These are phyloP conservation scores for Cotoneaster glaucophyllus DNA, from an alignment of 306 rosid genomes.

Conservation along the genomic window DNA sequence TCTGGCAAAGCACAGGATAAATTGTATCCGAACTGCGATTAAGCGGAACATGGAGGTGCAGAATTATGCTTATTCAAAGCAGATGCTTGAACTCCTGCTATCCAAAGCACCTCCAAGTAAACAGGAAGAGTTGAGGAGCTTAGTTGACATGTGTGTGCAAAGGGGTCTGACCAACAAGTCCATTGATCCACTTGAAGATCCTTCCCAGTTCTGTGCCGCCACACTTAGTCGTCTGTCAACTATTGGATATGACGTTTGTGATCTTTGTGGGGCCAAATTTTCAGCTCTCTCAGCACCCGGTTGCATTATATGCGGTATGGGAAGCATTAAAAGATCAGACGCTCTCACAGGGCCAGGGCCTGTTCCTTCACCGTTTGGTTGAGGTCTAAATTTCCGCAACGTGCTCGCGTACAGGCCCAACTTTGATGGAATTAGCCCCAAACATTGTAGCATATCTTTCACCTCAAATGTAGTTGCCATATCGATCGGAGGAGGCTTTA, in stretches of 20 bases:
- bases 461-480: not conserved
- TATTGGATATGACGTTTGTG: conserved; percentile 96
- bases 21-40: conserved; percentile 93
- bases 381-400: conserved; percentile 14
- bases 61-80: conserved; percentile 78
- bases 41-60: conserved; percentile 97
- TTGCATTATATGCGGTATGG: conserved; percentile 96
- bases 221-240: conserved; percentile 93
- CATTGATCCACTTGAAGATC: conserved; percentile 91
- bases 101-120: conserved; percentile 89
- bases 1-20: conserved; percentile 87
- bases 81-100: conserved; percentile 87
- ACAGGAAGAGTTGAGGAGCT: conserved; percentile 89
- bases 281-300: conserved; percentile 78
- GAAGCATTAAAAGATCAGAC: conserved; percentile 90
- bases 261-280: conserved; percentile 94
- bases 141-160: conserved; percentile 79
- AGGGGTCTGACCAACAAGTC: conserved; percentile 89
- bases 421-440: not conserved
- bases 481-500: not conserved
- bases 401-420: not conserved
- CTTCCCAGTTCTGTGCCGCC: conserved; percentile 88
- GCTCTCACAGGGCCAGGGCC: conserved; percentile 77
- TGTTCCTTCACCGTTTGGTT: conserved; percentile 94
- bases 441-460: not conserved